Evolutionary conservation across 2,329 filamentous ascomycete genomes (phyloP).

Genomic region (Calonectria multiphialidica): DNA sequence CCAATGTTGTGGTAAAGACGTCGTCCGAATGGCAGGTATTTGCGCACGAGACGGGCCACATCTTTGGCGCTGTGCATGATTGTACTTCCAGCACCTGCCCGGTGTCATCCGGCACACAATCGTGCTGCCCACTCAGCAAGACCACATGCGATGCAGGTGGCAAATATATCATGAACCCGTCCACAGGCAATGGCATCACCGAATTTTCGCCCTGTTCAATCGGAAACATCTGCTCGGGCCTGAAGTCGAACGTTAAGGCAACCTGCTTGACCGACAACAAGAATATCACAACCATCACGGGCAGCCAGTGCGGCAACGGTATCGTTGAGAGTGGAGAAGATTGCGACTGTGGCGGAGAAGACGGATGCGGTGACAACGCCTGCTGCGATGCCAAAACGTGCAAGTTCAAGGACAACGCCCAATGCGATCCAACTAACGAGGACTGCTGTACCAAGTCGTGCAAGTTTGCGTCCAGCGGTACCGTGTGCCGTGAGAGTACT

Average conservation of each 20-base stretch:
- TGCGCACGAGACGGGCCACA: constrained; percentile 94
- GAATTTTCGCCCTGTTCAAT: constrained; percentile 90
- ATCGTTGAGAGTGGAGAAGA: constrained; percentile 96
- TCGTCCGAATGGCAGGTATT: constrained; percentile 94
- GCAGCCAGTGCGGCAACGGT: constrained; percentile 92
- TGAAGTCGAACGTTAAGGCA: constrained; percentile 82
- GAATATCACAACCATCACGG: constrained; percentile 83
- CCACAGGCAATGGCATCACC: constrained; percentile 78
- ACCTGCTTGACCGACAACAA: constrained; percentile 87
- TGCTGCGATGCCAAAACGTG: constrained; percentile 92
- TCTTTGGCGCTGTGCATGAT: constrained; percentile 96
- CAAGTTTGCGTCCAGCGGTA: constrained; percentile 74
- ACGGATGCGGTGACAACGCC: constrained; percentile 77
- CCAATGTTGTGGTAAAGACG: constrained; percentile 91
- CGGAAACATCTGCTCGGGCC: constrained; percentile 92
- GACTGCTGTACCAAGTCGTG: constrained; percentile 81
- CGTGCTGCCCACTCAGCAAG: constrained; percentile 84
- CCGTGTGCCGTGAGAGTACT: constrained; percentile 83
- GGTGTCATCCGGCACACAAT: constrained; percentile 62
- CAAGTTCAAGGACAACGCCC: constrained; percentile 80
- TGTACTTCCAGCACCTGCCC: constrained; percentile 81
- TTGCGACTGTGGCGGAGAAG: constrained; percentile 89
- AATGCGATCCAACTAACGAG: constrained; percentile 86
- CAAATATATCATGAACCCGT: constrained; percentile 97
- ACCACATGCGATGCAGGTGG: constrained; percentile 79